These are phyloP conservation scores for Saccharomyces jurei DNA, from an alignment of 805 yeast genomes.

Conservation along the genomic window DNA sequence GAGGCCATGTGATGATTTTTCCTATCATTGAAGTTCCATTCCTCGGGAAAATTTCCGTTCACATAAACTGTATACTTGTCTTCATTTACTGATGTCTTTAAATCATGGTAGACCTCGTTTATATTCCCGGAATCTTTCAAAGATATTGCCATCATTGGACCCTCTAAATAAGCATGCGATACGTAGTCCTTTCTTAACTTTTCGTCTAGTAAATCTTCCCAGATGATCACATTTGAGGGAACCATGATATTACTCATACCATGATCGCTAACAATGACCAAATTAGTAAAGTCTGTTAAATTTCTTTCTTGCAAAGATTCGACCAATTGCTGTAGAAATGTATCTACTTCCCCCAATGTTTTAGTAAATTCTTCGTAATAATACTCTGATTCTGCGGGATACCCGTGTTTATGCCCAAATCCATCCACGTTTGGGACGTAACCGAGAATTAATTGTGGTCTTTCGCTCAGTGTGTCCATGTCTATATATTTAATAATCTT, in stretches of 20 bases:
- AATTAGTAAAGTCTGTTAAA: conserved; percentile 56
- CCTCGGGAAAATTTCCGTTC: conserved; percentile 45
- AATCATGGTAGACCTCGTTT: conserved; percentile 38
- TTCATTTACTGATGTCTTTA: conserved; percentile 29
- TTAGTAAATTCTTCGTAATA: conserved; percentile 4
- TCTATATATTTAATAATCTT: conserved; percentile 65
- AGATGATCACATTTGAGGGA: conserved; percentile 33
- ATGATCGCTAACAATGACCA: conserved; percentile 79
- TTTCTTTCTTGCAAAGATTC: conserved; percentile 46
- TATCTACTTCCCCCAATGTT: conserved; percentile 51
- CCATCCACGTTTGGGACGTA: conserved; percentile 79
- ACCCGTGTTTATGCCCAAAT: conserved; percentile 68
- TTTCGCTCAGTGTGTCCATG: conserved; percentile 30
- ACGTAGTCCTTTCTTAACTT: conserved; percentile 10
- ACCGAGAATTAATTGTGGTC: conserved; percentile 72
- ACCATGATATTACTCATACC: conserved; percentile 85
- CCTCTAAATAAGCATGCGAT: conserved; percentile 12
- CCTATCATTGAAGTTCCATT: conserved; percentile 28
- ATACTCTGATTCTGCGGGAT: conserved; percentile 43
- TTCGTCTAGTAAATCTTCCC: conserved; percentile 63
- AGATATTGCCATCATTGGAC: conserved; percentile 11
- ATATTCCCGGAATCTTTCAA: conserved; percentile 5
- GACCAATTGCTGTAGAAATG: conserved; percentile 44
- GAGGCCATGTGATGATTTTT: conserved; percentile 61
- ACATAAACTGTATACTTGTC: conserved; percentile 38